A percentile compares a stretch with the other conserved stretches of the same genome.
Evolutionary conservation across 192 early-diverging fungal species (phyloP).

Genomic region (Backusella psychrophila): DNA sequence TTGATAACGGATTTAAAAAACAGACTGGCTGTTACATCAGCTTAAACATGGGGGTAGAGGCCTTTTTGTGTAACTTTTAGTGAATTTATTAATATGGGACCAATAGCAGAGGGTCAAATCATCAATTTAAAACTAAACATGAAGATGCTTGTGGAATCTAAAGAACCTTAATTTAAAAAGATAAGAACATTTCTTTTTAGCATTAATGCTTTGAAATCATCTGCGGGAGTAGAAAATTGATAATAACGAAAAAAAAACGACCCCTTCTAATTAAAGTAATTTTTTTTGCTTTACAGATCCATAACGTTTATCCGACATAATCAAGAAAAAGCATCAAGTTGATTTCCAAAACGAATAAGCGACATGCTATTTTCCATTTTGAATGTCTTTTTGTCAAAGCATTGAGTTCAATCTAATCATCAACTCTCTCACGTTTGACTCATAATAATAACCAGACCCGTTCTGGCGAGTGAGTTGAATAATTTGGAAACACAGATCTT

Average conservation of each 20-base stretch:
- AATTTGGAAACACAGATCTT: background rate
- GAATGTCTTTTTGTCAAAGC: background rate
- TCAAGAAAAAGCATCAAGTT: background rate
- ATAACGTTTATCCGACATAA: background rate
- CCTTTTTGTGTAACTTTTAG: background rate
- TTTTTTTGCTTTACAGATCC: background rate
- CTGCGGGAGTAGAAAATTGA: background rate
- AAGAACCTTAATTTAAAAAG: background rate
- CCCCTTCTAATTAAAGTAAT: background rate
- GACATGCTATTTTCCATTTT: background rate
- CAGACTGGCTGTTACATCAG: background rate
- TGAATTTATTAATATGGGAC: background rate
- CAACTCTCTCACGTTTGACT: background rate
- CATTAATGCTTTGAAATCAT: background rate
- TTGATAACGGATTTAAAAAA: background rate
- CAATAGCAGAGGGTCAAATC: background rate
- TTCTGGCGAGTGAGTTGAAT: background rate
- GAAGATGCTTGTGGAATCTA: background rate
- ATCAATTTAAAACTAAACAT: background rate
- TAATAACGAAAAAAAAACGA: background rate
- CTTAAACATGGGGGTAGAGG: background rate
- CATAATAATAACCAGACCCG: background rate
- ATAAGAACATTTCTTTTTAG: background rate
- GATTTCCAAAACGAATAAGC: conserved; percentile 3
- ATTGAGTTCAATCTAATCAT: background rate